These are phyloP conservation scores for Phytophthora gonapodyides DNA, from an alignment of 352 stramenopile species.

Conservation along the genomic window DNA sequence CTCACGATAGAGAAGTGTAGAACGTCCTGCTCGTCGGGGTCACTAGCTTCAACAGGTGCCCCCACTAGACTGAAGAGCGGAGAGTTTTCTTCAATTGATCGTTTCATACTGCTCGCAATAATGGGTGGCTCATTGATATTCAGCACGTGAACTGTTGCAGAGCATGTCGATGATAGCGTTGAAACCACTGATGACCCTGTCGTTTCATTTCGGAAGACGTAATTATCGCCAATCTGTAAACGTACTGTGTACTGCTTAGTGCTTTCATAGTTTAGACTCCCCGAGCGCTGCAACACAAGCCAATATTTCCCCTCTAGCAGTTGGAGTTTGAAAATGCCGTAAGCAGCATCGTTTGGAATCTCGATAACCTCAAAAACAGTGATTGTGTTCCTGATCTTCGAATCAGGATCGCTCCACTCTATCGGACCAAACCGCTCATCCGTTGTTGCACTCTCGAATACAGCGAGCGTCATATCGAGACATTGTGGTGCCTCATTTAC, in stretches of 20 bases:
- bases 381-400: constrained; percentile 43
- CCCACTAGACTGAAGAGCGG: constrained; percentile 19
- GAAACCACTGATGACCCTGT: constrained; percentile 28
- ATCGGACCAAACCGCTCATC: constrained; percentile 33
- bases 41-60: constrained; percentile 19
- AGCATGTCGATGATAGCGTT: constrained; percentile 47
- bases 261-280: constrained; percentile 25
- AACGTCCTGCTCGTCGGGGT: constrained; percentile 24
- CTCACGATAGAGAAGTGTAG: constrained; percentile 12
- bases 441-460: constrained; percentile 39
- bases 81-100: constrained; percentile 46
- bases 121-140: constrained; percentile 57
- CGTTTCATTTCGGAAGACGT: constrained; percentile 10
- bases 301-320: constrained; percentile 13
- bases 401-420: constrained; percentile 49
- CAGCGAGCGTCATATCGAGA: constrained; percentile 13
- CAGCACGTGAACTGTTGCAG: constrained; percentile 37
- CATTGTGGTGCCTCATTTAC: constrained; percentile 28
- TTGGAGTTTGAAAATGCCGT: constrained; percentile 21
- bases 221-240: constrained; percentile 31
- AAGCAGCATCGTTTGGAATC: constrained; percentile 10
- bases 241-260: constrained; percentile 4
- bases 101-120: constrained; percentile 27
- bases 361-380: constrained; percentile 50
- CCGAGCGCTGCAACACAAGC: constrained; percentile 16